Evolutionary conservation across 1,284 basidiomycete species (phyloP), one percentile per base, ranked within the genome.

Genomic region (Ceratobasidium sp.): DNA sequence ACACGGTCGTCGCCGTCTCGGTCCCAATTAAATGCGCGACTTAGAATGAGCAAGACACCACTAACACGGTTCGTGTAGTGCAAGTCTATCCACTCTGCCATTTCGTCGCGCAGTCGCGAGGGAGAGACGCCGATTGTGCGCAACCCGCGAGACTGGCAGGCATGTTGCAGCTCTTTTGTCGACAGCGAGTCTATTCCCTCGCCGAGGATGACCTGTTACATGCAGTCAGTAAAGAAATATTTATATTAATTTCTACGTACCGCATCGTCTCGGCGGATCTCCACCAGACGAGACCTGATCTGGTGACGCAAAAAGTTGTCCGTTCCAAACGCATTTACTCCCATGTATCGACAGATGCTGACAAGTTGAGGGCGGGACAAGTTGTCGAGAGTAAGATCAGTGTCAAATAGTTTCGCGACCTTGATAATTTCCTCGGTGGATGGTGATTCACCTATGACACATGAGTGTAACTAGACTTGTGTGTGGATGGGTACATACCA

Each of bases 341-440:
- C 96, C 96, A 99, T 98, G 85, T 98, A 98, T 76, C 96, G 90
- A 82, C 94, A 98, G 92, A 98, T 97, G 1, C 96, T 97, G 54
- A 98, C 96, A 20, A 99, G 90, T 86, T 99, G 97, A 33, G 98
- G 97, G 44, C 97, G 92, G 3, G 96, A 96, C 79, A 99, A 88
- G 85, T 99, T 99, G 88, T 99, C 98, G 78, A 99, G 90, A 0
- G 97, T 98, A 79, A 99, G 89, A 83, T 99, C 98, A 82, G 98
- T 96, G 83, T 99, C 95, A 84, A 99, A 99, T 60, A 99, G 90
- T 83, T 96, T 96, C 73, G 97, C 97, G 38, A 99, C 97, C 82
- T 93, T 95, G 87, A 98, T 92, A 80, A 99, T 90, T 83, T 99
- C 97, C 79, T 91, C 86, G 6, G 92, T 88, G 1, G 96, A 96